These are phyloP conservation scores for Mucor plumbeus DNA, from an alignment of 371 early-diverging fungal species.

Conservation along the genomic window DNA sequence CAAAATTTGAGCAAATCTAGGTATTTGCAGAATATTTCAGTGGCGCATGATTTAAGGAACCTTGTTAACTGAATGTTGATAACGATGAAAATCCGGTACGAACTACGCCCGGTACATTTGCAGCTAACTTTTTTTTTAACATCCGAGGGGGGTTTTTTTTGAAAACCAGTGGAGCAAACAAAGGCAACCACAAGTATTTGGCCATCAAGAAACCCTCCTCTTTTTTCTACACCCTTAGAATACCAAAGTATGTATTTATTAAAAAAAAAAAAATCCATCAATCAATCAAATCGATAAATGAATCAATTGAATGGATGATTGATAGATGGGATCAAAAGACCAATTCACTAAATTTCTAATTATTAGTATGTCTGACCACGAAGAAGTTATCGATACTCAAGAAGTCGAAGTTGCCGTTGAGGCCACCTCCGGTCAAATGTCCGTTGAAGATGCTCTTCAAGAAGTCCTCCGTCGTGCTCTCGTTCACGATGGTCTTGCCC, in stretches of 20 bases:
- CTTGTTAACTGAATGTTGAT: too few relatives aligned
- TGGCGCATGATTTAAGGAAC: too few relatives aligned
- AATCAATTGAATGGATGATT: too few relatives aligned
- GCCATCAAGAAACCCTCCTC: constrained; percentile 19
- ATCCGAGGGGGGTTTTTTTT: background rate
- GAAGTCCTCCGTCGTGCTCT: constrained; percentile 95
- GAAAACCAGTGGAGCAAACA: constrained; percentile 1
- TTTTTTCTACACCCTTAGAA: constrained; percentile 27
- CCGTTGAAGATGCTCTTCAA: constrained; percentile 97
- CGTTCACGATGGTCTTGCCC: constrained; percentile 95
- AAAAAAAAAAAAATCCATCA: background rate
- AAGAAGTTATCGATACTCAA: constrained; percentile 64
- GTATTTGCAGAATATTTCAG: too few relatives aligned
- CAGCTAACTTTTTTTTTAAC: background rate
- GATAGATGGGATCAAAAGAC: too few relatives aligned
- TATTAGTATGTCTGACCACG: constrained; percentile 57
- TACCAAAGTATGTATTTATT: constrained; percentile 28
- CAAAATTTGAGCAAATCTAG: too few relatives aligned
- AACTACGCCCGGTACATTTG: background rate
- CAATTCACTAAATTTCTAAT: too few relatives aligned
- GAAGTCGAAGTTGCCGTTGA: constrained; percentile 86
- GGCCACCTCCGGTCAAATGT: constrained; percentile 74
- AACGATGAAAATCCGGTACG: background rate
- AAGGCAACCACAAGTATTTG: background rate
- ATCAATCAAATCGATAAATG: background rate